Evolutionary conservation across 2,329 filamentous ascomycete genomes (phyloP).

Genomic region (Colletotrichum plurivorum): DNA sequence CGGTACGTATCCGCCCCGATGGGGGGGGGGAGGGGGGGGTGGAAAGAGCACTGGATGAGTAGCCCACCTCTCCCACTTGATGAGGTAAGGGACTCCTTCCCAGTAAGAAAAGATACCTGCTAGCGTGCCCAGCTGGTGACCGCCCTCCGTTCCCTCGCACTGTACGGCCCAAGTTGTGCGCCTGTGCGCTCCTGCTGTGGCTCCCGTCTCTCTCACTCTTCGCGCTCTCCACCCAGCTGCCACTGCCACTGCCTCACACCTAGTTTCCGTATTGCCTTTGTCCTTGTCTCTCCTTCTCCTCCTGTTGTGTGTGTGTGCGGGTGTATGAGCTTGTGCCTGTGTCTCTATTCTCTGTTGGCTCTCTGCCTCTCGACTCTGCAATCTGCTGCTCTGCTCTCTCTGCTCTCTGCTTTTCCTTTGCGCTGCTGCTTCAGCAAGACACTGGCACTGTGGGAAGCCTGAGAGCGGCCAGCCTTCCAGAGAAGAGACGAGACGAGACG

Average conservation of each 20-base stretch:
- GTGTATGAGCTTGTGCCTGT: neutral
- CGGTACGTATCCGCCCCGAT: constrained; percentile 10
- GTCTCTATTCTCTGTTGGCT: neutral
- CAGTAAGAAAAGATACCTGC: no score
- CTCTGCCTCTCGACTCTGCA: neutral
- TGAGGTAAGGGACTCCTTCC: no score
- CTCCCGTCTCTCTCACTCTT: constrained; percentile 11
- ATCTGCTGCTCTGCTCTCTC: constrained; percentile 1
- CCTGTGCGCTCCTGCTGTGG: constrained; percentile 18
- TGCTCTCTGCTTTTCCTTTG: constrained; percentile 2
- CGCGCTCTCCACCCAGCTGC: constrained; percentile 9
- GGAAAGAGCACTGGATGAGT: no score
- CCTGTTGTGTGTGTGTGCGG: constrained; percentile 1
- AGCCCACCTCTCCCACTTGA: neutral
- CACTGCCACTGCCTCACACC: constrained; percentile 17
- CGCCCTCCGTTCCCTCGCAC: neutral
- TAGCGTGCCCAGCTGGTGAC: neutral
- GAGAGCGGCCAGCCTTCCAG: constrained; percentile 25
- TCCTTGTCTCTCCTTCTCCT: constrained; percentile 22
- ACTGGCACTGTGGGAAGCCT: constrained; percentile 39
- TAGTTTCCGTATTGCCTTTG: constrained; percentile 20
- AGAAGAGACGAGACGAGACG: constrained; percentile 6
- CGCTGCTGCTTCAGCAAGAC: constrained; percentile 20
- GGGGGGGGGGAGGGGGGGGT: no score
- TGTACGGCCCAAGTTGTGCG: constrained; percentile 7